These are phyloP conservation scores for Corylus americana DNA, from an alignment of 306 rosid genomes.

Conservation along the genomic window DNA sequence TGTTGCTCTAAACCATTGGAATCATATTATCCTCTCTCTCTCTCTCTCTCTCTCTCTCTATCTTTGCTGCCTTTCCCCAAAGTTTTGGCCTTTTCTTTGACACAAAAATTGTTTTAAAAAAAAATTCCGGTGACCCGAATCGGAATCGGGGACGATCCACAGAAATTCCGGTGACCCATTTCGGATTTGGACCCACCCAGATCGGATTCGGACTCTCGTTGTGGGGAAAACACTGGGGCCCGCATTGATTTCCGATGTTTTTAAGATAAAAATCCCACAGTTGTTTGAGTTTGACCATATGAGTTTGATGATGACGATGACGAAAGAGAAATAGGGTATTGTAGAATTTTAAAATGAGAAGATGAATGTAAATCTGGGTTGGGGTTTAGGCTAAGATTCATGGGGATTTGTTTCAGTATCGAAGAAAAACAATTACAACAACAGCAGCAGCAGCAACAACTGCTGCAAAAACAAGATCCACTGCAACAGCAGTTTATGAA, in stretches of 20 bases:
- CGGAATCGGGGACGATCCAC: constrained; percentile 20
- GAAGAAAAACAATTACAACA: constrained; percentile 30
- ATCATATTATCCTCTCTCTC: background rate
- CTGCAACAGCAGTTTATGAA: constrained; percentile 24
- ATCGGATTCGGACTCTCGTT: background rate
- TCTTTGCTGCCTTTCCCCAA: constrained; percentile 5
- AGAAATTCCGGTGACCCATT: constrained; percentile 6
- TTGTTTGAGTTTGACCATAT: background rate
- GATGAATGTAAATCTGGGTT: constrained; percentile 28
- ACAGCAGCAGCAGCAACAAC: constrained; percentile 2
- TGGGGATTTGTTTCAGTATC: constrained; percentile 90
- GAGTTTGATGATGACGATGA: constrained; percentile 20
- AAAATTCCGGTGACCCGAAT: constrained; percentile 33
- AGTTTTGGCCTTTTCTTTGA: constrained; percentile 6
- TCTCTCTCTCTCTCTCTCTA: constrained; percentile 23
- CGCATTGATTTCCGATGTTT: constrained; percentile 10
- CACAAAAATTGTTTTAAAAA: background rate
- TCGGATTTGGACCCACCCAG: constrained; percentile 5
- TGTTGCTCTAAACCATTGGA: constrained; percentile 32
- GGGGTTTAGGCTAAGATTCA: constrained; percentile 44
- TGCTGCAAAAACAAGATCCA: background rate
- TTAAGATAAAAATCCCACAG: constrained; percentile 1
- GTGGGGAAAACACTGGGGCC: background rate
- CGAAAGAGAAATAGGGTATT: constrained; percentile 6
- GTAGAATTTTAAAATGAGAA: background rate